Percentiles rank a stretch among this genome's conserved stretches.
Evolutionary conservation across 2,329 filamentous ascomycete genomes (phyloP).

Genomic region (Chlorencoelia australis): DNA sequence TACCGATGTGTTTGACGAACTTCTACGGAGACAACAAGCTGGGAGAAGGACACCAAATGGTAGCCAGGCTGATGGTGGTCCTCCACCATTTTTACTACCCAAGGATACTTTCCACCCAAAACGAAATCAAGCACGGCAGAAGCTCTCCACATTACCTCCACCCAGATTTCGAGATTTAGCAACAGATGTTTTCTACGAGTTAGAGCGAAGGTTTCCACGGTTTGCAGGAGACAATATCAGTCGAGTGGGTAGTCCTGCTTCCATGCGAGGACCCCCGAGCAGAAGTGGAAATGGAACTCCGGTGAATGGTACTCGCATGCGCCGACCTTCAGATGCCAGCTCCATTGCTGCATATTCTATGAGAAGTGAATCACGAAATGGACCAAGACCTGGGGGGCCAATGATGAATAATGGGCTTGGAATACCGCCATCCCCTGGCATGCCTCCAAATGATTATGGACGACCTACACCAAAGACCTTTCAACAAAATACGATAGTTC

Average conservation of each 20-base stretch:
- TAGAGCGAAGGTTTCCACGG: constrained; percentile 80
- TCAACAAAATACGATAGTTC: constrained; percentile 91
- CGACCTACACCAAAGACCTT: constrained; percentile 80
- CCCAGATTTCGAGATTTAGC: constrained; percentile 84
- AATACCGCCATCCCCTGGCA: constrained; percentile 49
- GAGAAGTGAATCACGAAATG: constrained; percentile 26
- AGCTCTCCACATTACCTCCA: constrained; percentile 79
- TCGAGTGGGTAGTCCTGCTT: constrained; percentile 59
- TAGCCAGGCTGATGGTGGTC: constrained; percentile 35
- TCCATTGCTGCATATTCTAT: constrained; percentile 36
- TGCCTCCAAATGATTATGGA: constrained; percentile 55
- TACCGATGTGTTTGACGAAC: constrained; percentile 94
- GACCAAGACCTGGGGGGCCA: constrained; percentile 28
- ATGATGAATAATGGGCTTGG: constrained; percentile 32
- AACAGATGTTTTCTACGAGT: constrained; percentile 90
- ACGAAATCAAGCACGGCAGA: constrained; percentile 93
- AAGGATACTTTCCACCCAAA: constrained; percentile 90
- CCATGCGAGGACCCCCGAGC: constrained; percentile 47
- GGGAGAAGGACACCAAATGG: constrained; percentile 44
- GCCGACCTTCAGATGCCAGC: constrained; percentile 45
- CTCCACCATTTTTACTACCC: constrained; percentile 71
- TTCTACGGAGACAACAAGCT: constrained; percentile 72
- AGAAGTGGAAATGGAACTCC: constrained; percentile 49
- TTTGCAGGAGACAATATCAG: constrained; percentile 63
- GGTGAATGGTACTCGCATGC: constrained; percentile 41